Evolutionary conservation across 169 alveolate species (phyloP).

Genomic region (Plasmodium chabaudi): DNA sequence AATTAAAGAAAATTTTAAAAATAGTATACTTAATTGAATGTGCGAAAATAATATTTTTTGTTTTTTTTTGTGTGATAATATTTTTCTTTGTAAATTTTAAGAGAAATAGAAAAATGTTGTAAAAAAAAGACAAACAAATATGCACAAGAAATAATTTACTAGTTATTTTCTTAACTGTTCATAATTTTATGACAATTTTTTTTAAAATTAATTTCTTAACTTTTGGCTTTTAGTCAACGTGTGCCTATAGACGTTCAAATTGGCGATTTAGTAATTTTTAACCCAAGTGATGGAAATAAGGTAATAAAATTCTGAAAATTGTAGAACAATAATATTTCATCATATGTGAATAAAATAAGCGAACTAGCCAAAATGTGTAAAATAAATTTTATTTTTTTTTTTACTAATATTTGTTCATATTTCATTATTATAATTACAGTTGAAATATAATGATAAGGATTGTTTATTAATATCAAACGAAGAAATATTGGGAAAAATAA

Average conservation of each 20-base stretch:
- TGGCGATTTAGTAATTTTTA: conserved; percentile 64
- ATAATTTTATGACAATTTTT: conserved; percentile 8
- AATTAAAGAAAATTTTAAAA: conserved; percentile 55
- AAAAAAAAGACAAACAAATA: conserved; percentile 43
- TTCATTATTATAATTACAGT: not conserved
- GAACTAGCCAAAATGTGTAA: too few species aligned
- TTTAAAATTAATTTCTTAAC: not conserved
- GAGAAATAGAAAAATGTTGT: conserved; percentile 8
- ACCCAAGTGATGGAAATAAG: conserved; percentile 75
- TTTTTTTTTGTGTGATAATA: conserved; percentile 42
- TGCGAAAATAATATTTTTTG: conserved; percentile 45
- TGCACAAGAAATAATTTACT: not conserved
- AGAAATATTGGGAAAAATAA: conserved; percentile 57
- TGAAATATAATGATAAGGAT: conserved; percentile 68
- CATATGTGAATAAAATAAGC: not conserved
- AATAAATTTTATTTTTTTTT: too few species aligned
- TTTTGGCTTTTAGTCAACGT: conserved; percentile 37
- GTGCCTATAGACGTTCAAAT: conserved; percentile 69
- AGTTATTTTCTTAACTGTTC: not conserved
- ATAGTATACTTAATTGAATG: conserved; percentile 43
- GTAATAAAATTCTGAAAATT: conserved; percentile 2
- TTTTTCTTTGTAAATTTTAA: conserved; percentile 1
- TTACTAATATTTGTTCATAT: too few species aligned
- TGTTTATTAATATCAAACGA: conserved; percentile 71
- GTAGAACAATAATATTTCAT: not conserved